Percentiles rank a stretch among this genome's conserved stretches.
Evolutionary conservation across 73 alveolate genomes (phyloP).

Genomic region (Stentor roeselii): DNA sequence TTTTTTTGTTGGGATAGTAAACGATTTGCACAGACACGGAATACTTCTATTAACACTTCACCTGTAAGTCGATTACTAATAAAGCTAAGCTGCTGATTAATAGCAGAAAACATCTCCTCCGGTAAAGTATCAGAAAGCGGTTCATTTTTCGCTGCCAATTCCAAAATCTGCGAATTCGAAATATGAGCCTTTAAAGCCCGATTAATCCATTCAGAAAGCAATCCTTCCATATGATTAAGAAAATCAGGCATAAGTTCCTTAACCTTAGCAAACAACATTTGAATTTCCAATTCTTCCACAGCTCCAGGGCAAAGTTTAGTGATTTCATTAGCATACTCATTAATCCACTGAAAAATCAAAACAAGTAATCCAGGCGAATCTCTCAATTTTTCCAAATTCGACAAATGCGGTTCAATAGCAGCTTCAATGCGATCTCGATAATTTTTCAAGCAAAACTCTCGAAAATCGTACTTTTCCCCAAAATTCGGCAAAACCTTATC

Average conservation of each 20-base stretch:
- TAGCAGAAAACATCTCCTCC: conserved; percentile 23
- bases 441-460: not conserved
- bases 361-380: conserved; percentile 20
- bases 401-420: conserved; percentile 16
- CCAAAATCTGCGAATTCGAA: not conserved
- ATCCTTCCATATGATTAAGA: not conserved
- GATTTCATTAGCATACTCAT: not conserved
- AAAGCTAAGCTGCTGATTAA: conserved; percentile 1
- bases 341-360: conserved; percentile 12
- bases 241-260: conserved; percentile 24
- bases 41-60: conserved; percentile 13
- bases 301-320: not conserved
- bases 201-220: conserved; percentile 23
- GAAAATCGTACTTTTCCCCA: not conserved
- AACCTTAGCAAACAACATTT: not conserved
- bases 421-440: not conserved
- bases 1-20: conserved; percentile 19
- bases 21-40: not conserved
- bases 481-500: conserved; percentile 4
- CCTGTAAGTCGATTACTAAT: conserved; percentile 3
- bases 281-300: conserved; percentile 10
- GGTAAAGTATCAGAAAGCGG: conserved; percentile 22
- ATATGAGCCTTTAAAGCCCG: conserved; percentile 9
- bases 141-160: conserved; percentile 23
- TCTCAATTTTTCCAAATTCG: not conserved